phyloP scores from a whole-genome alignment of 2,329 filamentous ascomycete genomes.

The Chaetomium globosum region DNA sequence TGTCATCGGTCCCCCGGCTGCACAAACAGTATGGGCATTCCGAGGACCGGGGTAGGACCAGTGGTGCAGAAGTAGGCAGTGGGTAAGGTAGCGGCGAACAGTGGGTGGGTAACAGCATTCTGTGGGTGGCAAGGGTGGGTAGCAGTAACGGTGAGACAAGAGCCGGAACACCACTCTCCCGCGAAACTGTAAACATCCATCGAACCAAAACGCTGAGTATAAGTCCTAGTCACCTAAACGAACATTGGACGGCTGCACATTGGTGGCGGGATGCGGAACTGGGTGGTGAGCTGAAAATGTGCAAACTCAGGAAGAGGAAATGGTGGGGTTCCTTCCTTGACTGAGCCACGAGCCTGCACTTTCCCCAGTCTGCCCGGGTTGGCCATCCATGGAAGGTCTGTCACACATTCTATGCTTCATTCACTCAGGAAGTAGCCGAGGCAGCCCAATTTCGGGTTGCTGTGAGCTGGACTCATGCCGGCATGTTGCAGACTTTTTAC shows the following conservation, averaged over 20 bases:
- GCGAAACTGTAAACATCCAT: background rate
- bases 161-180: background rate
- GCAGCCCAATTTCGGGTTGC: background rate
- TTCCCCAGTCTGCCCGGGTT: background rate
- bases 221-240: background rate
- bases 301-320: background rate
- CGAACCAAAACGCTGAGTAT: background rate
- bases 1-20: constrained; percentile 8
- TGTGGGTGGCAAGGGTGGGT: background rate
- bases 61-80: background rate
- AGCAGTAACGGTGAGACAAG: background rate
- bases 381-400: constrained; percentile 22
- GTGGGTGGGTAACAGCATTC: background rate
- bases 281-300: constrained; percentile 3
- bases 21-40: constrained; percentile 1
- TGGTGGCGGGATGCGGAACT: constrained; percentile 4
- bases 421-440: background rate
- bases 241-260: background rate
- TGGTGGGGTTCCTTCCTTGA: background rate
- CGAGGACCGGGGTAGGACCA: background rate
- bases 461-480: background rate
- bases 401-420: constrained; percentile 24
- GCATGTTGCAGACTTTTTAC: background rate
- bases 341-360: background rate
- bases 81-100: too few relatives aligned